phyloP scores from a whole-genome alignment of 352 stramenopile genomes.

The Pythium utonaiense region DNA sequence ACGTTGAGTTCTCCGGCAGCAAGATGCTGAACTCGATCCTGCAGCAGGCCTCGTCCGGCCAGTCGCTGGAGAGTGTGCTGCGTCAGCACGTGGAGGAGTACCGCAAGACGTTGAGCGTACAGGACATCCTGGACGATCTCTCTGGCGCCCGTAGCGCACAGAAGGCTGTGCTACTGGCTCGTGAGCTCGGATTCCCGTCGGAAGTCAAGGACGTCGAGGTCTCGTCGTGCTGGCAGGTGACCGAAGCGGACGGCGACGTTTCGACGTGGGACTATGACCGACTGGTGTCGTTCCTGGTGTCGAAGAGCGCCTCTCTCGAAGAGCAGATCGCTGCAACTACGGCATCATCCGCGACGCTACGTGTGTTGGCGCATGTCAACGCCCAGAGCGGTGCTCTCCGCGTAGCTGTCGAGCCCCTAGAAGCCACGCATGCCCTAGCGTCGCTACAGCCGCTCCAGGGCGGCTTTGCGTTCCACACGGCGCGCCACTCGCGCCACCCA shows the following conservation, averaged over 20 bases:
- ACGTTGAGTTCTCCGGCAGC: conserved; percentile 89
- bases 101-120: conserved; percentile 46
- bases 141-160: conserved; percentile 86
- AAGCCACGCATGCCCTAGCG: conserved; percentile 47
- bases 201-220: conserved; percentile 72
- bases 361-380: conserved; percentile 57
- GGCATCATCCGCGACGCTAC: conserved; percentile 31
- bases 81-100: conserved; percentile 56
- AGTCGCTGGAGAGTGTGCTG: conserved; percentile 56
- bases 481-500: conserved; percentile 63
- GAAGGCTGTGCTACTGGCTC: conserved; percentile 91
- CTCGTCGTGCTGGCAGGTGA: conserved; percentile 36
- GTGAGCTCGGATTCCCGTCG: conserved; percentile 87
- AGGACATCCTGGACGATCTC: conserved; percentile 91
- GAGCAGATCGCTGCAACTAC: conserved; percentile 31
- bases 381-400: conserved; percentile 42
- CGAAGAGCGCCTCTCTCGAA: conserved; percentile 36
- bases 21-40: conserved; percentile 86
- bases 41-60: conserved; percentile 27
- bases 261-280: conserved; percentile 47
- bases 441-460: conserved; percentile 64
- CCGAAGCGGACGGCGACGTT: conserved; percentile 26
- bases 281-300: conserved; percentile 53
- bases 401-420: conserved; percentile 45
- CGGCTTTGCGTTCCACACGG: conserved; percentile 78